These are phyloP conservation scores for Mycena rosella DNA, from an alignment of 768 basidiomycete genomes.

Conservation along the genomic window DNA sequence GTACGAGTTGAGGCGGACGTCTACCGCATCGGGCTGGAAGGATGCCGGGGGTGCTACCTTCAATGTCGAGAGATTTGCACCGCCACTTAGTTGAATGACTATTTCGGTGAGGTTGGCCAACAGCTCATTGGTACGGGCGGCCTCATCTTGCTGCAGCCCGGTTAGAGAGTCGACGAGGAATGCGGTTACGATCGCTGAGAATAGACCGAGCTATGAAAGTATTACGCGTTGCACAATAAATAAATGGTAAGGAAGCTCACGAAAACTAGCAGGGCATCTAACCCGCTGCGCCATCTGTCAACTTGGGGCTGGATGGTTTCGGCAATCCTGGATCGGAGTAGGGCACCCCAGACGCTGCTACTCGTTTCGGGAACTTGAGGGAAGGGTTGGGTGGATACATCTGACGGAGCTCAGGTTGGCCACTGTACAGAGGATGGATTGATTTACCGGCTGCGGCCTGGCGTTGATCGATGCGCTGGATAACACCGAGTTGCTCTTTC, in stretches of 20 bases:
- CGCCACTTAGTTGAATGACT: constrained; percentile 18
- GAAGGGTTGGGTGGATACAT: constrained; percentile 13
- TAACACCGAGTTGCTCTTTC: no score
- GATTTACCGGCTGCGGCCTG: no score
- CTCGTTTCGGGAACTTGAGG: neutral
- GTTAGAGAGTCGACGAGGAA: constrained; percentile 3
- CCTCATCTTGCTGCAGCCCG: neutral
- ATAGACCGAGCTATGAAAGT: neutral
- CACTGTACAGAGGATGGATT: no score
- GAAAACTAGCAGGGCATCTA: constrained; percentile 7
- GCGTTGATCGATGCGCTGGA: no score
- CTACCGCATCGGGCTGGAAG: constrained; percentile 19
- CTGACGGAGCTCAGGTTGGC: no score
- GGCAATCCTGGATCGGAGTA: neutral
- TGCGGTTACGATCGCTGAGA: constrained; percentile 2
- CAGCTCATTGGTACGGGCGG: constrained; percentile 44
- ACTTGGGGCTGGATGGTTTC: constrained; percentile 12
- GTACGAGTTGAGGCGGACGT: constrained; percentile 30
- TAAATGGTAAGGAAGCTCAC: no score
- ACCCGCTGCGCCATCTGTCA: neutral
- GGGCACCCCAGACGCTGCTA: constrained; percentile 3
- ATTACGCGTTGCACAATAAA: neutral
- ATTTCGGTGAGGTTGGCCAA: constrained; percentile 45
- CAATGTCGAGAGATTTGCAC: neutral
- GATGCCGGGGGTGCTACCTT: neutral